Percentiles rank a stretch among this genome's conserved stretches.
These are phyloP conservation scores for Cryptosporidium bovis DNA, from an alignment of 169 alveolate species.

Conservation along the genomic window DNA sequence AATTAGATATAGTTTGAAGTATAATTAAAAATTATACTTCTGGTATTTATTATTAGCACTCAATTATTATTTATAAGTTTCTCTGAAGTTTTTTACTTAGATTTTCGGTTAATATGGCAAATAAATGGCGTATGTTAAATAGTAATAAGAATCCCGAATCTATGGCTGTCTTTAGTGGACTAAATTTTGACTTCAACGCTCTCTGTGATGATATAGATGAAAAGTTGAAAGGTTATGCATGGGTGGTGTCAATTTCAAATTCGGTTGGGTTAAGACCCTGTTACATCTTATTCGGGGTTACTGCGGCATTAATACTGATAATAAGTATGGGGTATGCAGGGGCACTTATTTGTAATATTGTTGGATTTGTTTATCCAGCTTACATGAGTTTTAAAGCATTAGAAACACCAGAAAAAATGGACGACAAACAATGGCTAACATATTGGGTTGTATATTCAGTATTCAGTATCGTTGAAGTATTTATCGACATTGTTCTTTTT, in stretches of 20 bases:
- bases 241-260: constrained; percentile 29
- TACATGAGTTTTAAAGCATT: constrained; percentile 89
- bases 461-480: constrained; percentile 86
- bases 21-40: too few species aligned
- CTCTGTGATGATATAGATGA: constrained; percentile 45
- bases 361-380: constrained; percentile 82
- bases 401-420: constrained; percentile 83
- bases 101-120: constrained; percentile 9
- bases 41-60: too few species aligned
- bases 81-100: too few species aligned
- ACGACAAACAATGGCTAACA: constrained; percentile 91
- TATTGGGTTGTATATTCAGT: constrained; percentile 92
- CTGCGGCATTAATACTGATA: constrained; percentile 43
- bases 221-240: not conserved
- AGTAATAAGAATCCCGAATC: constrained; percentile 60
- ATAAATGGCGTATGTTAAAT: constrained; percentile 63
- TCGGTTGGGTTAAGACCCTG: constrained; percentile 76
- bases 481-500: constrained; percentile 85
- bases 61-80: too few species aligned
- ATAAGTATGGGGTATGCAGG: constrained; percentile 80
- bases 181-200: constrained; percentile 28
- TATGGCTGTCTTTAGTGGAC: constrained; percentile 55
- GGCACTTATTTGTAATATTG: constrained; percentile 78
- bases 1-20: too few species aligned
- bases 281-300: constrained; percentile 69